Conservation (phyloP, 2,329 filamentous ascomycete species). For the Ceratocystis alfenasii region DNA sequence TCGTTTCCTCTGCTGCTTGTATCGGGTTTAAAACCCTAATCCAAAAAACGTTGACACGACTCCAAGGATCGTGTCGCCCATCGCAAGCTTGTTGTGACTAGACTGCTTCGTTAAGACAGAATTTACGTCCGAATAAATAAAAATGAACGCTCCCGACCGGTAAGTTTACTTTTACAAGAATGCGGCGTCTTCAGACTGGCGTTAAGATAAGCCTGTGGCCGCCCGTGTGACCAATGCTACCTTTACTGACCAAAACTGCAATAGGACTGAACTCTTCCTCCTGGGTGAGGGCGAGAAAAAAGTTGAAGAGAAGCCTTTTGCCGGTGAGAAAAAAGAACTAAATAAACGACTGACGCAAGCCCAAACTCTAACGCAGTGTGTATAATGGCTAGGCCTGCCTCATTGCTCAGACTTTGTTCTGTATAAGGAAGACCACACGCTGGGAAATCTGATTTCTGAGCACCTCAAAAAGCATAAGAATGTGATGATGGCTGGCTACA, state of each 20-base stretch:
- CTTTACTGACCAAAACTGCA: slow-evolving; percentile 23
- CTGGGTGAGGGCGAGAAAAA: slow-evolving; percentile 85
- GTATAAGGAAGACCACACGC: slow-evolving; percentile 92
- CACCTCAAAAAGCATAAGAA: slow-evolving; percentile 75
- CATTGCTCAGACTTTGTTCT: slow-evolving; percentile 93
- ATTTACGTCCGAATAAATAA: slow-evolving; percentile 22
- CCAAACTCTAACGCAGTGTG: neutral
- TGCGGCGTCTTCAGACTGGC: slow-evolving; percentile 29
- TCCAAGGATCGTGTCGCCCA: neutral
- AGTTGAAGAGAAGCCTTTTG: slow-evolving; percentile 76
- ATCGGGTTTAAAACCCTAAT: slow-evolving; percentile 1
- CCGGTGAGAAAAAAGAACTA: slow-evolving; percentile 47
- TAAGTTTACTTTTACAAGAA: slow-evolving; percentile 35
- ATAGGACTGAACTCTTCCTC: slow-evolving; percentile 85
- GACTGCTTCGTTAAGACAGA: neutral
- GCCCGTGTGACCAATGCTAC: neutral
- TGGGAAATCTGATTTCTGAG: slow-evolving; percentile 78
- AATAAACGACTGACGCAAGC: neutral
- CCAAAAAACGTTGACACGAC: neutral
- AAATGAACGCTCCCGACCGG: slow-evolving; percentile 48
- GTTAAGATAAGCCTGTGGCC: neutral
- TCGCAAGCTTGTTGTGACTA: neutral
- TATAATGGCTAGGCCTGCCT: slow-evolving; percentile 56
- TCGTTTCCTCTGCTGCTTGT: neutral
- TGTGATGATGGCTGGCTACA: slow-evolving; percentile 86